Evolutionary conservation across 257 asterid genomes (phyloP).

Genomic region (Craterostigma plantagineum): DNA sequence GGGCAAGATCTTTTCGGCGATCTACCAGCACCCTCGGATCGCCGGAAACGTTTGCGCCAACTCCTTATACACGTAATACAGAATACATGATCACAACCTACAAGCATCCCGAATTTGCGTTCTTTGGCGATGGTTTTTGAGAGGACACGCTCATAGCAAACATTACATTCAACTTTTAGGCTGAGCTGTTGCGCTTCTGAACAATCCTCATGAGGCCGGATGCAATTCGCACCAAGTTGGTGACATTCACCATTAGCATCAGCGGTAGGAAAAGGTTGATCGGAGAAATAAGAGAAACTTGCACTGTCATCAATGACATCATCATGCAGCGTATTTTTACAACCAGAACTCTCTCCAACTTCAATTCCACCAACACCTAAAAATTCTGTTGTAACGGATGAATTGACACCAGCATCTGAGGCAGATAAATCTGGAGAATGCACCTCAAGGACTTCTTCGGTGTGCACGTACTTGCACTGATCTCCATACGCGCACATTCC

Average conservation of each 20-base stretch:
- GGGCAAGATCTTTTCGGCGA: conserved; percentile 90
- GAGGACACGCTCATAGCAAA: conserved; percentile 83
- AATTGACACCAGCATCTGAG: conserved; percentile 19
- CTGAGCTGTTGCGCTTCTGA: conserved; percentile 56
- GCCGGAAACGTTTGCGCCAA: conserved; percentile 71
- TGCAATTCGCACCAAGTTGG: conserved; percentile 62
- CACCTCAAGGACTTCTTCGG: conserved; percentile 36
- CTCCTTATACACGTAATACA: conserved; percentile 85
- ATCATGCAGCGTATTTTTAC: conserved; percentile 15
- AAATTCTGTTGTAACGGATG: conserved; percentile 18
- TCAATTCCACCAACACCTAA: conserved; percentile 18
- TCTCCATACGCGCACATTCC: conserved; percentile 77
- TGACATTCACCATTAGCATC: conserved; percentile 94
- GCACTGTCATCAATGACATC: conserved; percentile 21
- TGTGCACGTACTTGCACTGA: conserved; percentile 86
- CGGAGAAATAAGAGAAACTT: conserved; percentile 30
- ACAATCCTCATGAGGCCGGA: conserved; percentile 74
- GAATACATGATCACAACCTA: conserved; percentile 90
- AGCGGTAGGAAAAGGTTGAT: conserved; percentile 63
- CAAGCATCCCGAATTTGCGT: conserved; percentile 79
- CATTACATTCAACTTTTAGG: conserved; percentile 88
- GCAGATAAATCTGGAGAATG: conserved; percentile 39
- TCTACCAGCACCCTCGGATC: conserved; percentile 62
- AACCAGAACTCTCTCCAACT: conserved; percentile 28
- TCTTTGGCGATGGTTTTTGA: conserved; percentile 60